Evolutionary conservation across 1,139 yeast genomes (phyloP).

Genomic region (Geotrichum klebahnii): DNA sequence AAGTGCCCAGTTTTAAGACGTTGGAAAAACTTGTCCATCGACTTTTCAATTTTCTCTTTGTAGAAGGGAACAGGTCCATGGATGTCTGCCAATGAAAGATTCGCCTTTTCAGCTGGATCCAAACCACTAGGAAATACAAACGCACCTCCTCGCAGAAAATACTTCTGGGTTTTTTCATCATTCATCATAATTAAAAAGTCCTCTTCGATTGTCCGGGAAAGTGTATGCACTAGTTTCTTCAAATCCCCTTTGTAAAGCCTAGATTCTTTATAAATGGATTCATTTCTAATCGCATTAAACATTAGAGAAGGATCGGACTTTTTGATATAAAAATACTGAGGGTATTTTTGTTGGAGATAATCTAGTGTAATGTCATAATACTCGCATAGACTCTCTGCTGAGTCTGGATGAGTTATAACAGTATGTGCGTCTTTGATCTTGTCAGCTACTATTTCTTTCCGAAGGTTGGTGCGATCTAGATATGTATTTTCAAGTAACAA

Average conservation of each 20-base stretch:
- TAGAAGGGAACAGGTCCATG: constrained; percentile 66
- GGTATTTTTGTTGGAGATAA: constrained; percentile 55
- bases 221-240: constrained; percentile 42
- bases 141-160: constrained; percentile 59
- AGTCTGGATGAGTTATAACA: constrained; percentile 42
- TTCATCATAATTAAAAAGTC: constrained; percentile 58
- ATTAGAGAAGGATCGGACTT: constrained; percentile 33
- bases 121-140: constrained; percentile 76
- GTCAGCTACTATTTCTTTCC: constrained; percentile 43
- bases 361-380: constrained; percentile 50
- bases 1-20: constrained; percentile 50
- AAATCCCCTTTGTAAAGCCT: constrained; percentile 25
- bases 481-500: constrained; percentile 64
- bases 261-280: constrained; percentile 40
- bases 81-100: constrained; percentile 39
- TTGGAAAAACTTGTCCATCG: constrained; percentile 60
- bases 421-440: constrained; percentile 47
- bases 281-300: constrained; percentile 46
- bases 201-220: constrained; percentile 57
- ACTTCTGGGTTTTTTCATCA: constrained; percentile 56
- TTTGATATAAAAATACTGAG: constrained; percentile 48
- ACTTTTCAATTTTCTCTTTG: constrained; percentile 48
- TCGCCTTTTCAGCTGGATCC: constrained; percentile 55
- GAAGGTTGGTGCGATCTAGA: constrained; percentile 44
- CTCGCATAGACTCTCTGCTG: constrained; percentile 51